Evolutionary conservation across 257 asterid genomes (phyloP).

Genomic region (Solanum microdontum): DNA sequence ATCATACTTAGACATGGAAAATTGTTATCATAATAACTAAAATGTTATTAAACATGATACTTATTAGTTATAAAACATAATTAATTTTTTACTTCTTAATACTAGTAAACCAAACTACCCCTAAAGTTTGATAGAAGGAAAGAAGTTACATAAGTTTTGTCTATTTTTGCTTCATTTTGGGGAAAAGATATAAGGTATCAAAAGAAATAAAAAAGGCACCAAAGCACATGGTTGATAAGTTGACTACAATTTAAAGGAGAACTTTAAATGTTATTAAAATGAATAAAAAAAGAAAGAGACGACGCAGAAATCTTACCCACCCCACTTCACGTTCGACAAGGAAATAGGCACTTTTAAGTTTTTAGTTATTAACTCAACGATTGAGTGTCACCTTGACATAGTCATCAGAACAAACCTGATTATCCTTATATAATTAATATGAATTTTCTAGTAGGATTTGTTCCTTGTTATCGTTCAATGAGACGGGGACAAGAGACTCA

Average conservation of each 20-base stretch:
- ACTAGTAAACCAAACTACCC: not conserved
- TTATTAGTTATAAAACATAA: not conserved
- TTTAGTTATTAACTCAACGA: not conserved
- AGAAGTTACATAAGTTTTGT: not conserved
- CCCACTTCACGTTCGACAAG: not conserved
- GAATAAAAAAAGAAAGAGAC: not conserved
- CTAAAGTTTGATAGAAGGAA: not conserved
- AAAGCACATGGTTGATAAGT: not conserved
- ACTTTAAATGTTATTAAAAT: not conserved
- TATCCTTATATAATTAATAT: not conserved
- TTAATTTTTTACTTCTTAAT: not conserved
- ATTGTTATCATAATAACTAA: not conserved
- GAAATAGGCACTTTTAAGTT: not conserved
- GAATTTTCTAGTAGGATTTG: not conserved
- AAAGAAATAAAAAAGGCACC: not conserved
- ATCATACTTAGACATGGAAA: not conserved
- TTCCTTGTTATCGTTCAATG: not conserved
- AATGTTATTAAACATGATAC: not conserved
- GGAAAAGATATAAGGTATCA: not conserved
- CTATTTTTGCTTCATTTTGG: not conserved
- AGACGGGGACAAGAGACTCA: not conserved
- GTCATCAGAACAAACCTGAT: rapidly evolving
- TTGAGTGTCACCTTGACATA: no score
- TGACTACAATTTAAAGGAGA: not conserved
- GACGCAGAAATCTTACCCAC: not conserved